phyloP scores from a whole-genome alignment of 345 rosid genomes.

The Alliaria petiolata region DNA sequence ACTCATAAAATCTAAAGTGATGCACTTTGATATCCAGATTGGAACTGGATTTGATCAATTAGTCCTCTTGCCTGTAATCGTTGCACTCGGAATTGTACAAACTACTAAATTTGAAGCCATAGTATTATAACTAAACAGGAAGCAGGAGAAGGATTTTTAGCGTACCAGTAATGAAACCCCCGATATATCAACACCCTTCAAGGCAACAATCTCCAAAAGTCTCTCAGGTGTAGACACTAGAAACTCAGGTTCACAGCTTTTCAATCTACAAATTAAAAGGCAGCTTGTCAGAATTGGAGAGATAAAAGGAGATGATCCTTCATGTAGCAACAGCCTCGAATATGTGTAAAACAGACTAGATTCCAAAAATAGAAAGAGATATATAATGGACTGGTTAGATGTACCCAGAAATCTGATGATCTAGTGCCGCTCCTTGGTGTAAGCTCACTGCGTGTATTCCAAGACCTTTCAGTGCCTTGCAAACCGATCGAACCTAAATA shows the following conservation, averaged over 20 bases:
- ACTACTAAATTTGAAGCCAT: too few species aligned
- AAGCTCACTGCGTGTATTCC: constrained; percentile 89
- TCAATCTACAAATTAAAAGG: constrained; percentile 47
- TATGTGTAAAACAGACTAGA: not conserved
- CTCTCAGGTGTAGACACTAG: constrained; percentile 84
- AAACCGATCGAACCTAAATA: constrained; percentile 65
- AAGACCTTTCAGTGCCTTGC: constrained; percentile 77
- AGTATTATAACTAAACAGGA: not conserved
- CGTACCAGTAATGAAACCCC: constrained; percentile 76
- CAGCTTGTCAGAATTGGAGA: constrained; percentile 9
- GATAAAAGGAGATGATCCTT: not conserved
- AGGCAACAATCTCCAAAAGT: constrained; percentile 70
- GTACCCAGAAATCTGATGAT: constrained; percentile 87
- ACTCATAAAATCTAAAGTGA: too few species aligned
- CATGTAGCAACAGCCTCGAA: not conserved
- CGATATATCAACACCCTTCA: constrained; percentile 70
- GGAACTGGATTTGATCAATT: too few species aligned
- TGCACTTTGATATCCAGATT: too few species aligned
- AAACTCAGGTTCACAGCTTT: constrained; percentile 86
- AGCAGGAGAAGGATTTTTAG: not conserved
- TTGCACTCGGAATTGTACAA: too few species aligned
- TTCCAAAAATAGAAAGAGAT: not conserved
- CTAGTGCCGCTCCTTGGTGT: constrained; percentile 66
- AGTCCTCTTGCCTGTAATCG: too few species aligned
- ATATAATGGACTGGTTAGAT: not conserved